Percentiles rank a stretch among this genome's conserved stretches.
Evolutionary conservation across 345 rosid species (phyloP).

Genomic region (Populus simonii): DNA sequence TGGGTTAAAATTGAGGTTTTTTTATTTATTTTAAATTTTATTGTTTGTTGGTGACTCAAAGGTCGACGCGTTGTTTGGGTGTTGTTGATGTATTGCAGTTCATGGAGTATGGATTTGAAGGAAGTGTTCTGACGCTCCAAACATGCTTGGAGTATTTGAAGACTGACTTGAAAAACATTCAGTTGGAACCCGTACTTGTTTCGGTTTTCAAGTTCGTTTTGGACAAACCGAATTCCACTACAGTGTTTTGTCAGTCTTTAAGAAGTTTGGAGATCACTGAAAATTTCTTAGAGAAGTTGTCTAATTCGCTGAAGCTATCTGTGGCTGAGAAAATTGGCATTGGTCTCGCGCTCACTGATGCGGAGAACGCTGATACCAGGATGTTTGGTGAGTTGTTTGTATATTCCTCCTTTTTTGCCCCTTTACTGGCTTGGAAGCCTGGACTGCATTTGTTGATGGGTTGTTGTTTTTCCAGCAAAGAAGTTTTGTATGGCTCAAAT

Average conservation of each 20-base stretch:
- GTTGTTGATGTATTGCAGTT: constrained; percentile 37
- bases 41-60: background rate
- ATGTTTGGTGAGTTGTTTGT: constrained; percentile 46
- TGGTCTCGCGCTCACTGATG: constrained; percentile 69
- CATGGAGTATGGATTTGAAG: constrained; percentile 59
- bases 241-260: constrained; percentile 60
- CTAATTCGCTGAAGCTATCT: constrained; percentile 46
- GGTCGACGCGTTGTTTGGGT: background rate
- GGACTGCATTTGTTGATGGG: background rate
- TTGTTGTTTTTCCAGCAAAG: constrained; percentile 43
- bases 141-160: constrained; percentile 58
- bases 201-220: constrained; percentile 50
- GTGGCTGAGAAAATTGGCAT: constrained; percentile 59
- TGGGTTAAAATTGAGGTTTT: background rate
- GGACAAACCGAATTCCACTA: constrained; percentile 54
- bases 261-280: constrained; percentile 42
- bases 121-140: constrained; percentile 52
- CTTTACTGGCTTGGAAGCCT: background rate
- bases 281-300: constrained; percentile 46
- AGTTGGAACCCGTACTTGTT: constrained; percentile 46
- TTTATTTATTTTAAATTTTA: background rate
- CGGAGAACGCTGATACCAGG: constrained; percentile 48
- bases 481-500: constrained; percentile 63
- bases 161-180: constrained; percentile 39
- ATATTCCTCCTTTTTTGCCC: constrained; percentile 1